phyloP scores from a whole-genome alignment of 805 yeast genomes.

The Wickerhamiella kazuoi region DNA sequence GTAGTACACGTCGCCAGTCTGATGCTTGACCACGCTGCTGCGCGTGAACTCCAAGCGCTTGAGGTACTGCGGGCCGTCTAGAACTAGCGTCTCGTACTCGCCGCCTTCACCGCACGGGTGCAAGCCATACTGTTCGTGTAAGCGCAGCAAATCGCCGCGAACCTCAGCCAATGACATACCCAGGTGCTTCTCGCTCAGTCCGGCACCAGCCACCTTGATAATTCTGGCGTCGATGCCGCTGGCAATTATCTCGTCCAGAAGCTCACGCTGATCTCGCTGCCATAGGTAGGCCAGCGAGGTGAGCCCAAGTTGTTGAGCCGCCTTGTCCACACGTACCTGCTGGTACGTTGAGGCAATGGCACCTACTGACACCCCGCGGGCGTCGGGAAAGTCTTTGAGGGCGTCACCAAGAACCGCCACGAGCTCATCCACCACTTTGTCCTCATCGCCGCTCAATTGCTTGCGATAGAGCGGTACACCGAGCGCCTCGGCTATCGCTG shows the following conservation, averaged over 20 bases:
- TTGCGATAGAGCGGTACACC: conserved; percentile 67
- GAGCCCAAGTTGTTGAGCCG: conserved; percentile 56
- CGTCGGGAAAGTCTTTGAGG: conserved; percentile 39
- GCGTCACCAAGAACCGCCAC: conserved; percentile 35
- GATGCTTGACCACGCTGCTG: conserved; percentile 27
- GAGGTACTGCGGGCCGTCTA: conserved; percentile 74
- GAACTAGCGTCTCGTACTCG: conserved; percentile 83
- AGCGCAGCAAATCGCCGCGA: conserved; percentile 33
- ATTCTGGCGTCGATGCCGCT: conserved; percentile 60
- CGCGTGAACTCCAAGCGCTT: conserved; percentile 30
- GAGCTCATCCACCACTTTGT: conserved; percentile 83
- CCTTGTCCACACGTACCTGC: conserved; percentile 81
- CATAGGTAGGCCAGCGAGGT: conserved; percentile 64
- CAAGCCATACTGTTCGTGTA: conserved; percentile 55
- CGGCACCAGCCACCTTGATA: conserved; percentile 87
- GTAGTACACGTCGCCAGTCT: conserved; percentile 45
- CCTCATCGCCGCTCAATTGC: conserved; percentile 39
- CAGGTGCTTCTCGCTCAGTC: conserved; percentile 47
- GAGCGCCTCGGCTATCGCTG: conserved; percentile 46
- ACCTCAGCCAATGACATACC: conserved; percentile 50
- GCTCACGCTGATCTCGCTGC: conserved; percentile 69
- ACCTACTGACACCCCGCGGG: conserved; percentile 83
- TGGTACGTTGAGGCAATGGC: conserved; percentile 94
- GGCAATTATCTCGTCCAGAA: conserved; percentile 66
- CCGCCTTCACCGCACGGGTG: conserved; percentile 99